Conservation (phyloP, 129 eudicot genomes). For the Scalesia atractyloides region DNA sequence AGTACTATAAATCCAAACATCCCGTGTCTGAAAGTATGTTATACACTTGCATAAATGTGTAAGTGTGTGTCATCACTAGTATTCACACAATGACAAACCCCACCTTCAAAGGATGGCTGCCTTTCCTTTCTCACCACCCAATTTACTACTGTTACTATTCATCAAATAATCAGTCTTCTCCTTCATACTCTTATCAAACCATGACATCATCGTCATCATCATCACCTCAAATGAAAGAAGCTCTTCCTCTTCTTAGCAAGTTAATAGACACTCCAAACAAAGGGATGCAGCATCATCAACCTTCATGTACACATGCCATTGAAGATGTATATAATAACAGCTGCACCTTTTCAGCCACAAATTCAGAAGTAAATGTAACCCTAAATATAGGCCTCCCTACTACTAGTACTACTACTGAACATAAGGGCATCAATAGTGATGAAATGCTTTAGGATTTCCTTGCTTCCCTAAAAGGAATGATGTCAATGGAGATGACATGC, state of each 20-base stretch:
- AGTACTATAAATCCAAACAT: background rate
- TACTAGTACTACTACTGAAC: slow-evolving; percentile 16
- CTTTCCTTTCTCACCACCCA: slow-evolving; percentile 42
- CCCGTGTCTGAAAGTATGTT: slow-evolving; percentile 10
- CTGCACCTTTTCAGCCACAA: slow-evolving; percentile 18
- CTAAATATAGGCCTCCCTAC: slow-evolving; percentile 47
- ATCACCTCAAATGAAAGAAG: slow-evolving; percentile 39
- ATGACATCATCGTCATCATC: slow-evolving; percentile 22
- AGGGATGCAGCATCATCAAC: background rate
- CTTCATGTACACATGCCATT: slow-evolving; percentile 25
- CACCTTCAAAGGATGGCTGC: slow-evolving; percentile 29
- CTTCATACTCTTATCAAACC: slow-evolving; percentile 17
- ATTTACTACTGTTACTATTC: slow-evolving; percentile 22
- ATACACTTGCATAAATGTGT: background rate
- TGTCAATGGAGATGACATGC: slow-evolving; percentile 19
- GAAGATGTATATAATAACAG: slow-evolving; percentile 3
- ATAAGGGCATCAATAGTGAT: background rate
- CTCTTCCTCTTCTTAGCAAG: slow-evolving; percentile 46
- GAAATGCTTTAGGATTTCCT: slow-evolving; percentile 21
- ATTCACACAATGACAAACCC: slow-evolving; percentile 42
- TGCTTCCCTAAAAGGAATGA: slow-evolving; percentile 28
- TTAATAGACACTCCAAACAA: slow-evolving; percentile 20
- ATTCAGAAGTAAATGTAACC: slow-evolving; percentile 31
- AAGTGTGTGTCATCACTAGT: slow-evolving; percentile 8
- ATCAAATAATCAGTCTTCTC: slow-evolving; percentile 20